Percentiles rank a stretch among this genome's conserved stretches.
phyloP scores from a whole-genome alignment of 257 asterid genomes.

The Solanum pinnatisectum region DNA sequence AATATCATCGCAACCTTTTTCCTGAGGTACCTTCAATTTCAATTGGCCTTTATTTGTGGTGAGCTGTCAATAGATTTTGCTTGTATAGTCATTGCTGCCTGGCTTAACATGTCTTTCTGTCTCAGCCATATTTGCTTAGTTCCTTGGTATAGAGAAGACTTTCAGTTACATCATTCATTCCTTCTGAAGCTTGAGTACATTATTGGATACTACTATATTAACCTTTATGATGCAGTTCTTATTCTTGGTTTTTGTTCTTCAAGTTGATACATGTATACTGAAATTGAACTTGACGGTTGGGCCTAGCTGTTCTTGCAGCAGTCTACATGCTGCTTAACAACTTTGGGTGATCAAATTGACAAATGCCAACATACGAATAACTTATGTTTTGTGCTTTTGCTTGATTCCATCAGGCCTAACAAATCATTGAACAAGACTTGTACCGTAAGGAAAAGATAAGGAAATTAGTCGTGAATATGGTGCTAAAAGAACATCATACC shows the following conservation, averaged over 20 bases:
- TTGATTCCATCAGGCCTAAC: neutral
- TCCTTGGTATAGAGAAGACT: neutral
- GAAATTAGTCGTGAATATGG: neutral
- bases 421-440: neutral
- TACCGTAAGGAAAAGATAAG: neutral
- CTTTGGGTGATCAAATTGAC: neutral
- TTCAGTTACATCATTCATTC: neutral
- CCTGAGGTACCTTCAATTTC: constrained; percentile 26
- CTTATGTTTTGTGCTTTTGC: neutral
- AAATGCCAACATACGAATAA: neutral
- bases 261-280: neutral
- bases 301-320: neutral
- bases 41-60: neutral
- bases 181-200: neutral
- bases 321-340: neutral
- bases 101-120: neutral
- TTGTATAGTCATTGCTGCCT: neutral
- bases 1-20: constrained; percentile 39
- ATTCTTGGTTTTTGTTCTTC: neutral
- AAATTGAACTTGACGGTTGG: neutral
- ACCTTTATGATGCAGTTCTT: neutral
- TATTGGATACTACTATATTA: neutral
- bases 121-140: neutral
- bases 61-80: neutral
- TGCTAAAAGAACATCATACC: neutral